phyloP scores from a whole-genome alignment of 345 rosid genomes.

The Cardamine occulta region DNA sequence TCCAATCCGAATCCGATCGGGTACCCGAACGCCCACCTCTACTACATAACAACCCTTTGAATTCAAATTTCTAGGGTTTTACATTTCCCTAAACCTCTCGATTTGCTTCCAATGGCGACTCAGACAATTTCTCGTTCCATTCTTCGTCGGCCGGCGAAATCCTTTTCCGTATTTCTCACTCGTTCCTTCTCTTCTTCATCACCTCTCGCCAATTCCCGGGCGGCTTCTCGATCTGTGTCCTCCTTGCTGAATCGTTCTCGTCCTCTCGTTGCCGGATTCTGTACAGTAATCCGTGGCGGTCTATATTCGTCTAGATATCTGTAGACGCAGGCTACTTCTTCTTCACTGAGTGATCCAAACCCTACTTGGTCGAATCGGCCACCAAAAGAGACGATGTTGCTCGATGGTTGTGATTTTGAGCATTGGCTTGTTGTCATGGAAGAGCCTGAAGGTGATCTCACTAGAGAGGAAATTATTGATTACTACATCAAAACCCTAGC shows the following conservation, averaged over 20 bases:
- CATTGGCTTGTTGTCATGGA: conserved; percentile 94
- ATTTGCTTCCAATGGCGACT: conserved; percentile 45
- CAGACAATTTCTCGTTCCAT: conserved; percentile 42
- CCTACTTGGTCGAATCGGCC: conserved; percentile 92
- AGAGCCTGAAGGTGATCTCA: conserved; percentile 57
- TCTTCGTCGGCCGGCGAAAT: conserved; percentile 42
- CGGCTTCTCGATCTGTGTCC: conserved; percentile 11
- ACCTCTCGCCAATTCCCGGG: conserved; percentile 12
- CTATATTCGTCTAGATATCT: conserved; percentile 25
- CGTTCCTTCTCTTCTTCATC: conserved; percentile 25
- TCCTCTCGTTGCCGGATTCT: background rate
- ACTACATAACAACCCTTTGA: background rate
- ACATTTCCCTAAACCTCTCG: conserved; percentile 2
- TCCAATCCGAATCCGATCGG: too few relatives aligned
- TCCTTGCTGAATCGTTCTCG: conserved; percentile 4
- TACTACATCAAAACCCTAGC: conserved; percentile 73
- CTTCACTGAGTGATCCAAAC: conserved; percentile 68
- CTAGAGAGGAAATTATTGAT: conserved; percentile 85
- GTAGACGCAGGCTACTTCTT: conserved; percentile 53
- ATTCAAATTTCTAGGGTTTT: background rate
- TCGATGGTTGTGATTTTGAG: conserved; percentile 89
- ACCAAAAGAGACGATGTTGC: conserved; percentile 80
- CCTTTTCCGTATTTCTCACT: conserved; percentile 26
- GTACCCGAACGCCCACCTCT: too few relatives aligned
- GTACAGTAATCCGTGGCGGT: background rate